A percentile compares a stretch with the other conserved stretches of the same genome.
Evolutionary conservation across 2,329 filamentous ascomycete species (phyloP).

Genomic region (Alternaria brassicicola): DNA sequence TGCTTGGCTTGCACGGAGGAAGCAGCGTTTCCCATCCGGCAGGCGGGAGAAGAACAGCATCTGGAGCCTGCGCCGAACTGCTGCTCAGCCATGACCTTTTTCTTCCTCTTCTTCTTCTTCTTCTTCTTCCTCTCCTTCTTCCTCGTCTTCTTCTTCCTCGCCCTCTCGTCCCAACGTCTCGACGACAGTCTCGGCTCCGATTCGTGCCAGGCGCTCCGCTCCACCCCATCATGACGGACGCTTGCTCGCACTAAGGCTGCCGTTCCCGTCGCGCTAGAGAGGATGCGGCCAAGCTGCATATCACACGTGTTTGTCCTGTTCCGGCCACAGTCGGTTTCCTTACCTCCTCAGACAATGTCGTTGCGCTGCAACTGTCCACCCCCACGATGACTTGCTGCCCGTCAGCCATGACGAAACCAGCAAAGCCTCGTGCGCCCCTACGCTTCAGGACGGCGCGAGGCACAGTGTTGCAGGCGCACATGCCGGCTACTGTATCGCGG

Average conservation of each 20-base stretch:
- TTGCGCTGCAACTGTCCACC: background rate
- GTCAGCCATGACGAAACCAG: background rate
- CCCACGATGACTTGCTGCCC: background rate
- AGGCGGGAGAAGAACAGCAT: conserved; percentile 5
- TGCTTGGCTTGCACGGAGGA: conserved; percentile 20
- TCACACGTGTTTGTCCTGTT: conserved; percentile 8
- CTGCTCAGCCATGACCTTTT: background rate
- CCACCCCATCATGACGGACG: conserved; percentile 7
- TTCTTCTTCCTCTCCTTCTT: background rate
- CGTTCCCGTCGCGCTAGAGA: conserved; percentile 12
- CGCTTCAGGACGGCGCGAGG: background rate
- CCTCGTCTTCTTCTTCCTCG: no score
- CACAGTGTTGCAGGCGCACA: background rate
- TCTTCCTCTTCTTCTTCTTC: no score
- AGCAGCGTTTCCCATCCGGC: conserved; percentile 13
- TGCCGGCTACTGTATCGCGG: background rate
- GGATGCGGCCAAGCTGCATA: background rate
- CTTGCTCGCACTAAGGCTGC: conserved; percentile 12
- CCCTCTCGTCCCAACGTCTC: background rate
- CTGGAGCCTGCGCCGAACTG: background rate
- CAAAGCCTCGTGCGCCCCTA: background rate
- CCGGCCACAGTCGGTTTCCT: background rate
- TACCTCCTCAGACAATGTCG: background rate
- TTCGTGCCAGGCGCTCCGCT: conserved; percentile 1
- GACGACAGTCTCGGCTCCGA: conserved; percentile 2